Percentiles rank a stretch among this genome's conserved stretches.
Conservation (phyloP, 768 basidiomycete genomes). For the Melanogaster broomeanus region DNA sequence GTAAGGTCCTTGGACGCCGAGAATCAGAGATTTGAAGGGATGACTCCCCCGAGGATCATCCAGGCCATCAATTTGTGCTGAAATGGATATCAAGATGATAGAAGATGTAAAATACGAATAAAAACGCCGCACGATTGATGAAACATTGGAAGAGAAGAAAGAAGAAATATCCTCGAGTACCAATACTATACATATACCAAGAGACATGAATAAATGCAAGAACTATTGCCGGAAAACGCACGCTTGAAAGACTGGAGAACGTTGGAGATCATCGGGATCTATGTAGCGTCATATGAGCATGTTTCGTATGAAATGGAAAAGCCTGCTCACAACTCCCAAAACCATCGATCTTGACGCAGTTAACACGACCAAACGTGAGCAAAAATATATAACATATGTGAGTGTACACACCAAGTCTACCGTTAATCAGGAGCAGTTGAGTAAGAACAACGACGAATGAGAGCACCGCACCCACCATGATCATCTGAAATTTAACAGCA, state of each 20-base stretch:
- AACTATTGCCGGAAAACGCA: slow-evolving; percentile 30
- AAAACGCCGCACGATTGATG: slow-evolving; percentile 58
- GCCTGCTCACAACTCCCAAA: slow-evolving; percentile 74
- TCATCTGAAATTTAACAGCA: slow-evolving; percentile 53
- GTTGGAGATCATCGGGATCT: slow-evolving; percentile 84
- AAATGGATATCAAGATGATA: not conserved
- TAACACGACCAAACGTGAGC: not conserved
- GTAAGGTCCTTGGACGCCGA: slow-evolving; percentile 77
- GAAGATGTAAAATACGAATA: slow-evolving; percentile 2
- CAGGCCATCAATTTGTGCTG: slow-evolving; percentile 61
- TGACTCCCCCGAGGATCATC: slow-evolving; percentile 63
- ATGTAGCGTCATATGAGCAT: slow-evolving; percentile 4
- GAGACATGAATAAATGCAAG: not conserved
- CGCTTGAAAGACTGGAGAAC: slow-evolving; percentile 70
- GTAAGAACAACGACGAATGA: not conserved
- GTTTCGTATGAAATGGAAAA: not conserved
- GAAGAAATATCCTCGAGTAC: slow-evolving; percentile 85
- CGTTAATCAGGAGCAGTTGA: slow-evolving; percentile 20
- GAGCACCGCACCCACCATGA: slow-evolving; percentile 54
- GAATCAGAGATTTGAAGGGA: slow-evolving; percentile 67
- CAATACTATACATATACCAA: slow-evolving; percentile 54
- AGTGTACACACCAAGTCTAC: slow-evolving; percentile 47
- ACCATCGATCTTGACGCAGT: slow-evolving; percentile 64
- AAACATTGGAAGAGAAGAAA: slow-evolving; percentile 95
- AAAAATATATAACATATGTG: not conserved